A percentile compares a stretch with the other conserved stretches of the same genome.
Conservation (phyloP, 1,139 yeast species). For the Candida dubliniensis region DNA sequence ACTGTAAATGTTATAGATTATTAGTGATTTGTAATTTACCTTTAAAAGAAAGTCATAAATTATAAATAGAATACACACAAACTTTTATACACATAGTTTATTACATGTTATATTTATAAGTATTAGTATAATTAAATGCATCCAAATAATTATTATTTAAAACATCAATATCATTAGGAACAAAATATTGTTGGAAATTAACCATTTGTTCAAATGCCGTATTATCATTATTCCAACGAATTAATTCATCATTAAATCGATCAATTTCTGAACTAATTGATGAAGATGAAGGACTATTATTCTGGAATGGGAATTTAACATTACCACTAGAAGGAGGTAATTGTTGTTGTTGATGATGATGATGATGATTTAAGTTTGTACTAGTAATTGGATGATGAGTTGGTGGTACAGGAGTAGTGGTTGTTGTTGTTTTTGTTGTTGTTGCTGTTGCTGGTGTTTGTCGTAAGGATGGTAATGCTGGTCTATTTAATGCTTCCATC, state of each 20-base stretch:
- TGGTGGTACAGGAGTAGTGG: no score
- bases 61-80: conserved; percentile 18
- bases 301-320: no score
- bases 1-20: not conserved
- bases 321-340: no score
- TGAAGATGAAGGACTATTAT: conserved; percentile 1
- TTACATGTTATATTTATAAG: conserved; percentile 17
- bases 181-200: conserved; percentile 16
- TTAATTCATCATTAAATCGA: conserved; percentile 14
- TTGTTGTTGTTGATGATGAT: no score
- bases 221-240: conserved; percentile 13
- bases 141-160: conserved; percentile 19
- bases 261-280: conserved; percentile 10
- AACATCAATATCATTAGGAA: conserved; percentile 11
- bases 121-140: conserved; percentile 18
- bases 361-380: no score
- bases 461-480: not conserved
- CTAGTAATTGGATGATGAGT: no score
- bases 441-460: no score
- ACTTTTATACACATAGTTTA: conserved; percentile 16
- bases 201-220: conserved; percentile 15
- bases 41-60: conserved; percentile 1
- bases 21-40: no score
- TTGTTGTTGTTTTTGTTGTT: no score
- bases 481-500: conserved; percentile 12